Evolutionary conservation across 768 basidiomycete genomes (phyloP).

Genomic region (Rhodotorula graminis): DNA sequence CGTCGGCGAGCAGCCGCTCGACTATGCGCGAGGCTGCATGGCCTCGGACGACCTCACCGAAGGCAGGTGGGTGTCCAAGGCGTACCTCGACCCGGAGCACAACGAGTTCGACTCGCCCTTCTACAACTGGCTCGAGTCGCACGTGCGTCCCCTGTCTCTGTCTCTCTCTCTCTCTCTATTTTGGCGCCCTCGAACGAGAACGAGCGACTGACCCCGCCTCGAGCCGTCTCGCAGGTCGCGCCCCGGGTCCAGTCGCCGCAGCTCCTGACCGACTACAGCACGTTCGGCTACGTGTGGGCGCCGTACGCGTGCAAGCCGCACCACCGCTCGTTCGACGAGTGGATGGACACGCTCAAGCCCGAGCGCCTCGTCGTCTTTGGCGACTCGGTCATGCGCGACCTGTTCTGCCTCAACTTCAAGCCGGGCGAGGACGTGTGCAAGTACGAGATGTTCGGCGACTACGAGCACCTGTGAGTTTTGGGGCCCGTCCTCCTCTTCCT

Average conservation of each 20-base stretch:
- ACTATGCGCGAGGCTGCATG: not conserved
- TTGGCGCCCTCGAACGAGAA: no score
- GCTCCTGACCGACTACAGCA: constrained; percentile 7
- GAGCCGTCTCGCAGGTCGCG: no score
- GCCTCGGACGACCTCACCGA: not conserved
- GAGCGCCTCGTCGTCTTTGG: constrained; percentile 19
- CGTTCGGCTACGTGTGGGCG: constrained; percentile 11
- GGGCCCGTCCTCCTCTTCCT: no score
- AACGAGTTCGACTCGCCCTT: constrained; percentile 4
- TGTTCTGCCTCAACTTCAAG: constrained; percentile 6
- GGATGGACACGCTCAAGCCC: constrained; percentile 19
- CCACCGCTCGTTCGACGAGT: constrained; percentile 15
- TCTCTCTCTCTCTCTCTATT: no score
- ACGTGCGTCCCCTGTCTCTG: constrained; percentile 3
- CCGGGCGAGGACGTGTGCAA: constrained; percentile 1
- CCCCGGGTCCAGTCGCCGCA: not conserved
- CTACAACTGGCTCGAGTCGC: constrained; percentile 12
- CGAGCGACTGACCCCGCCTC: no score
- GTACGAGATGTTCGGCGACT: not conserved
- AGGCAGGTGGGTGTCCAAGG: constrained; percentile 21
- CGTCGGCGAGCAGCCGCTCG: not conserved
- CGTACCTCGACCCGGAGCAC: constrained; percentile 1
- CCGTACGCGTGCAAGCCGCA: constrained; percentile 20
- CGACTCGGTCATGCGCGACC: constrained; percentile 16
- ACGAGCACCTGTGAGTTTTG: no score